These are phyloP conservation scores for Calocera viscosa DNA, from an alignment of 768 basidiomycete species.

Conservation along the genomic window DNA sequence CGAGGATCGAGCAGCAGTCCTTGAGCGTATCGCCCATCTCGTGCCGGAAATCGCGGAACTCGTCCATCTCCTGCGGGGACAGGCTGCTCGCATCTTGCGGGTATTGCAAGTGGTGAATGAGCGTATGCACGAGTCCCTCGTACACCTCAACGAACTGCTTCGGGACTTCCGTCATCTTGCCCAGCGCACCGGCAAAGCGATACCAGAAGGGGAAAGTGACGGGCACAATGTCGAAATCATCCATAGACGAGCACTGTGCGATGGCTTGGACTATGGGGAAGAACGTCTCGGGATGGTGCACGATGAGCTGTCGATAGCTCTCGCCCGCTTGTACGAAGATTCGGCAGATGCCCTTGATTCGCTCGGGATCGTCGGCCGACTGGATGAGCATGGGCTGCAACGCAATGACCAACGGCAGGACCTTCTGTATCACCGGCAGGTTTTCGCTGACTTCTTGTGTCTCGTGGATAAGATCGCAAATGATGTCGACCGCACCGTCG, in stretches of 20 bases:
- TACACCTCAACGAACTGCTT: slow-evolving; percentile 76
- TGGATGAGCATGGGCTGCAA: slow-evolving; percentile 50
- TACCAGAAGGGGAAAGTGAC: slow-evolving; percentile 99
- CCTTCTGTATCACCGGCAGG: slow-evolving; percentile 72
- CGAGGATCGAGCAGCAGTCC: slow-evolving; percentile 91
- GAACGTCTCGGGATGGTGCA: slow-evolving; percentile 84
- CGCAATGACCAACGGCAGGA: slow-evolving; percentile 75
- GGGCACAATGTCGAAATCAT: slow-evolving; percentile 88
- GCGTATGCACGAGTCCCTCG: slow-evolving; percentile 65
- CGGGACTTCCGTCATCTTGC: slow-evolving; percentile 57
- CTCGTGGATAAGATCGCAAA: slow-evolving; percentile 93
- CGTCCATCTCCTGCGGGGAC: slow-evolving; percentile 75
- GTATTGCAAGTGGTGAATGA: slow-evolving; percentile 86
- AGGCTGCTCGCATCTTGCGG: slow-evolving; percentile 56
- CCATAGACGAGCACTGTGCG: slow-evolving; percentile 80
- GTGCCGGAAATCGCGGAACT: slow-evolving; percentile 90
- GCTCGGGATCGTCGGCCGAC: slow-evolving; percentile 67
- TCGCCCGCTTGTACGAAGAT: slow-evolving; percentile 97
- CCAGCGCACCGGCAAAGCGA: slow-evolving; percentile 80
- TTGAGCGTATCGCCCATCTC: slow-evolving; percentile 98
- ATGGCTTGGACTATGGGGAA: slow-evolving; percentile 93
- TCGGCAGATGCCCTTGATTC: slow-evolving; percentile 76
- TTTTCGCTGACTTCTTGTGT: slow-evolving; percentile 96
- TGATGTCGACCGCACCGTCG: slow-evolving; percentile 78
- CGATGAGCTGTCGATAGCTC: slow-evolving; percentile 76